These are phyloP conservation scores for Phytophthora macrochlamydospora DNA, from an alignment of 352 stramenopile genomes.

Conservation along the genomic window DNA sequence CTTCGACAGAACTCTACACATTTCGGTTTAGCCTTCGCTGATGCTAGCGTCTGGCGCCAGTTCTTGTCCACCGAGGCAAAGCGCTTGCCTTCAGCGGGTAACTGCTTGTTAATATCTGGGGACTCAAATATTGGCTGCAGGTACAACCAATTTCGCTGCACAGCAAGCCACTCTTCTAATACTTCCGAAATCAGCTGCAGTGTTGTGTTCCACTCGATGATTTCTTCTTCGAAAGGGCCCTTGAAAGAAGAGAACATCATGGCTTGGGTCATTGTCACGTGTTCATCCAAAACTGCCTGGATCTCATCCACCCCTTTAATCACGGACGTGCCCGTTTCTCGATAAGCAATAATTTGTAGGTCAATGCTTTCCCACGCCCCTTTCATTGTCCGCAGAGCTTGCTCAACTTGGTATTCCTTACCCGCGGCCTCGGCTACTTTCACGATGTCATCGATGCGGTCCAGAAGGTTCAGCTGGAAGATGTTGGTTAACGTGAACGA, in stretches of 20 bases:
- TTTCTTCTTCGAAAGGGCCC: conserved; percentile 93
- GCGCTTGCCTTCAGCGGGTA: conserved; percentile 93
- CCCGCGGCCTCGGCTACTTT: conserved; percentile 92
- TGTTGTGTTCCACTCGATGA: conserved; percentile 92
- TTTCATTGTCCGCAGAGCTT: conserved; percentile 93
- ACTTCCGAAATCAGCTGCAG: conserved; percentile 93
- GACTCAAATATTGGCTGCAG: conserved; percentile 96
- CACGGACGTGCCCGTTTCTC: conserved; percentile 94
- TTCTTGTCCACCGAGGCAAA: conserved; percentile 96
- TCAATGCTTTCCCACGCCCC: conserved; percentile 90
- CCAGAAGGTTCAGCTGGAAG: conserved; percentile 83
- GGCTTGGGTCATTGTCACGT: conserved; percentile 95
- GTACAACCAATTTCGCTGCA: conserved; percentile 97
- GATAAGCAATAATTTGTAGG: conserved; percentile 90
- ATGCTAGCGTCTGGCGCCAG: conserved; percentile 91
- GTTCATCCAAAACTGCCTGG: conserved; percentile 94
- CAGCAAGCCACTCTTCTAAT: conserved; percentile 93
- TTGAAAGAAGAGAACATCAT: conserved; percentile 98
- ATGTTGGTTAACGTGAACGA: conserved; percentile 87
- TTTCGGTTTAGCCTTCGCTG: conserved; percentile 87
- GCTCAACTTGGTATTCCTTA: conserved; percentile 96
- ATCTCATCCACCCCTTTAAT: conserved; percentile 96
- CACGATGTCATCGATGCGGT: conserved; percentile 91
- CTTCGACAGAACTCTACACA: conserved; percentile 95
- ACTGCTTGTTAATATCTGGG: conserved; percentile 96